These are phyloP conservation scores for Aspergillus aculeatinus DNA, from an alignment of 2,329 filamentous ascomycete species.

Conservation along the genomic window DNA sequence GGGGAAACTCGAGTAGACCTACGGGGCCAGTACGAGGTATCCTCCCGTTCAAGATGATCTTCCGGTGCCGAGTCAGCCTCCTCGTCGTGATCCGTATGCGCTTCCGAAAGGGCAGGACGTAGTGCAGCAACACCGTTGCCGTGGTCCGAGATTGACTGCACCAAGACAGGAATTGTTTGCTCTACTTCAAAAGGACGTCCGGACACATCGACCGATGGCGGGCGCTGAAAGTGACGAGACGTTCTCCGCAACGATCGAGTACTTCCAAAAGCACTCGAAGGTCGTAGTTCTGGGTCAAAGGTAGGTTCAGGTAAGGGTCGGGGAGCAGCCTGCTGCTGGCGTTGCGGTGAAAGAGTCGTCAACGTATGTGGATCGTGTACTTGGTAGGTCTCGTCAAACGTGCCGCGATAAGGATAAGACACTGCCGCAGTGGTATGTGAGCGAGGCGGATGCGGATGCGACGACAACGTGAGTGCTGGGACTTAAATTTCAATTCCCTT, in stretches of 20 bases:
- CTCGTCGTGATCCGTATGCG: conserved; percentile 32
- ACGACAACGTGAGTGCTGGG: conserved; percentile 34
- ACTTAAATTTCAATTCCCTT: conserved; percentile 12
- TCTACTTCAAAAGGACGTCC: conserved; percentile 27
- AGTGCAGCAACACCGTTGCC: conserved; percentile 23
- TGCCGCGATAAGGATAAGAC: conserved; percentile 43
- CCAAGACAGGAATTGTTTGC: conserved; percentile 27
- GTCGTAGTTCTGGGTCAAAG: conserved; percentile 40
- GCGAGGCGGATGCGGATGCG: conserved; percentile 24
- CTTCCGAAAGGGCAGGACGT: conserved; percentile 35
- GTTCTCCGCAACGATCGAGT: conserved; percentile 53
- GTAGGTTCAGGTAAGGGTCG: conserved; percentile 48
- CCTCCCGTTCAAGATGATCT: conserved; percentile 28
- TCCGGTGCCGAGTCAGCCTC: conserved; percentile 31
- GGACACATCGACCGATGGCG: conserved; percentile 48
- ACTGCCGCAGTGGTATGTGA: conserved; percentile 36
- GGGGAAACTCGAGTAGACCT: conserved; percentile 66
- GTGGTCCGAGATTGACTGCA: conserved; percentile 23
- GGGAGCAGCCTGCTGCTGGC: conserved; percentile 47
- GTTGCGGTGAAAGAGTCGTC: conserved; percentile 46
- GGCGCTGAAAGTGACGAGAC: conserved; percentile 45
- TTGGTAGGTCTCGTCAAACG: conserved; percentile 56
- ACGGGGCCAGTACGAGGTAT: conserved; percentile 54
- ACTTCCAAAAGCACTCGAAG: conserved; percentile 55
- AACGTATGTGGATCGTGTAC: conserved; percentile 50